These are phyloP conservation scores for Suillus lakei DNA, from an alignment of 768 basidiomycete species.

Conservation along the genomic window DNA sequence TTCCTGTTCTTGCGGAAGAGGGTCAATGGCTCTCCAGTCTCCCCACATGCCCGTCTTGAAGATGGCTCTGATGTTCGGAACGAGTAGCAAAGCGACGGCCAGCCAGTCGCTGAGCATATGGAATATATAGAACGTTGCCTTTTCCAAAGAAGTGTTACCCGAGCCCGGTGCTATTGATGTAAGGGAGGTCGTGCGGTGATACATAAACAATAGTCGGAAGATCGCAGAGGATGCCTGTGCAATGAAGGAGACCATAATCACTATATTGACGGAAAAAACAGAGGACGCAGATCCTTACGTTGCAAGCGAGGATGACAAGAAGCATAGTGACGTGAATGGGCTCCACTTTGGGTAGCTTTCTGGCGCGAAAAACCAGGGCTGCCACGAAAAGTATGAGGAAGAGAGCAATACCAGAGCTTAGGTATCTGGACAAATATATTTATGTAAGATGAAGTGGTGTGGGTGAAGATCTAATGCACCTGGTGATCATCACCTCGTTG, in stretches of 20 bases:
- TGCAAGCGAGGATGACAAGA: slow-evolving; percentile 27
- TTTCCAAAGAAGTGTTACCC: slow-evolving; percentile 39
- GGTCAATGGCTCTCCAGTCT: slow-evolving; percentile 17
- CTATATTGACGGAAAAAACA: background rate
- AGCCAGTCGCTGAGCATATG: slow-evolving; percentile 52
- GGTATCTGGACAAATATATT: slow-evolving; percentile 24
- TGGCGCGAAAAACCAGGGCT: slow-evolving; percentile 27
- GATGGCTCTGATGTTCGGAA: slow-evolving; percentile 34
- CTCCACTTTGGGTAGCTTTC: slow-evolving; percentile 31
- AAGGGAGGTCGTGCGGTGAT: slow-evolving; percentile 38
- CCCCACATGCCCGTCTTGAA: slow-evolving; percentile 34
- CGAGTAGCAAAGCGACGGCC: slow-evolving; percentile 33
- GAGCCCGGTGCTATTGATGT: slow-evolving; percentile 32
- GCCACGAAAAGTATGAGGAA: slow-evolving; percentile 25
- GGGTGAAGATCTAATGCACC: slow-evolving; percentile 23
- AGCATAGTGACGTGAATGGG: slow-evolving; percentile 26
- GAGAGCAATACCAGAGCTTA: slow-evolving; percentile 33
- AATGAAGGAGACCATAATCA: background rate
- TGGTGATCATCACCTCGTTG: slow-evolving; percentile 23
- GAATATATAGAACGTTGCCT: slow-evolving; percentile 48
- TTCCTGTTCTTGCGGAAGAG: slow-evolving; percentile 6
- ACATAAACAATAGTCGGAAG: slow-evolving; percentile 48
- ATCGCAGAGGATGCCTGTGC: slow-evolving; percentile 32
- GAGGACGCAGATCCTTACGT: slow-evolving; percentile 32
- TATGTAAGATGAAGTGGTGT: background rate